phyloP scores from a whole-genome alignment of 495 filamentous ascomycete genomes.

The Bathelium albidoporum region DNA sequence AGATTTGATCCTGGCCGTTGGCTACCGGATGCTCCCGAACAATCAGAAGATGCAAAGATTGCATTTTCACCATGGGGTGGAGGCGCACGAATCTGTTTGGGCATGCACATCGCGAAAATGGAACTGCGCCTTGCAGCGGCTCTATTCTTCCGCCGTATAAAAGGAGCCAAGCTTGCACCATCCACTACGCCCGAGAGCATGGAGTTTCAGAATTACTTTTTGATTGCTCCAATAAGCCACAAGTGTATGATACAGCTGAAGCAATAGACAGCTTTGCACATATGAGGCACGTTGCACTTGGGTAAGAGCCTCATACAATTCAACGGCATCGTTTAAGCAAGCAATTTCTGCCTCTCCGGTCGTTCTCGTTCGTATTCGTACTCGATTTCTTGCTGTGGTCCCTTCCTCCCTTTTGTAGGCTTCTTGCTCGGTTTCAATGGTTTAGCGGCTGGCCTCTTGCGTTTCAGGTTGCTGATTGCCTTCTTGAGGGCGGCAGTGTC shows the following conservation, averaged over 20 bases:
- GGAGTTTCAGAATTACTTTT: slow-evolving; percentile 24
- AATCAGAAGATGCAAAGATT: slow-evolving; percentile 12
- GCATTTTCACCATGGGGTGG: slow-evolving; percentile 21
- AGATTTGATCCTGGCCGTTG: neutral
- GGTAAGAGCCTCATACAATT: neutral
- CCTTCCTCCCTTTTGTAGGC: slow-evolving; percentile 34
- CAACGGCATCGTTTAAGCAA: neutral
- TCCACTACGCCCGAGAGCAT: slow-evolving; percentile 17
- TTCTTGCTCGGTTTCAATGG: slow-evolving; percentile 36
- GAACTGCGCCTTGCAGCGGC: slow-evolving; percentile 22
- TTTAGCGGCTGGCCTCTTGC: slow-evolving; percentile 33
- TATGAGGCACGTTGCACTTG: neutral
- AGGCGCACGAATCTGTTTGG: slow-evolving; percentile 18
- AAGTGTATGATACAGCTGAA: slow-evolving; percentile 16
- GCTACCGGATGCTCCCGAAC: neutral
- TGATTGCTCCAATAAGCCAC: slow-evolving; percentile 21
- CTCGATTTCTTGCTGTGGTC: slow-evolving; percentile 38
- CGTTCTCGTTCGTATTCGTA: slow-evolving; percentile 39
- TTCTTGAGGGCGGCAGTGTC: slow-evolving; percentile 30
- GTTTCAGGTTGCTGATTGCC: slow-evolving; percentile 32
- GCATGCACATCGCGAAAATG: slow-evolving; percentile 24
- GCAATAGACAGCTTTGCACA: neutral
- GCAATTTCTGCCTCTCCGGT: slow-evolving; percentile 6
- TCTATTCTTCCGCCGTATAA: slow-evolving; percentile 18
- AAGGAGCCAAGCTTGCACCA: slow-evolving; percentile 4